Evolutionary conservation across 2,329 filamentous ascomycete genomes (phyloP).

Genomic region (Colletotrichum eremochloae): DNA sequence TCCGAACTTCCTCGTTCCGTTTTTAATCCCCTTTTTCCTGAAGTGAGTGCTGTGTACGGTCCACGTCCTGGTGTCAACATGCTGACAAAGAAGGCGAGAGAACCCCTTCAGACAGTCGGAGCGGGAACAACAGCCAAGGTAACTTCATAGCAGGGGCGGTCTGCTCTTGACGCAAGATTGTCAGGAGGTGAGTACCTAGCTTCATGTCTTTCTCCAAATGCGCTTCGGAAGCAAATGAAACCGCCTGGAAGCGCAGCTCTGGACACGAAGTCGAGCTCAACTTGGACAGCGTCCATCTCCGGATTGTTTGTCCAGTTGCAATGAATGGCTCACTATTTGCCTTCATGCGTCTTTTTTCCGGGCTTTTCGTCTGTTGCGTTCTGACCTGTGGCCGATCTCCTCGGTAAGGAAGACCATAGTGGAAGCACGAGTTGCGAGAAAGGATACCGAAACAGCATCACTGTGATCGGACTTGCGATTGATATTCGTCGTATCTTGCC

Average conservation of each 20-base stretch:
- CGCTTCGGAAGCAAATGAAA: slow-evolving; percentile 55
- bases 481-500: background rate
- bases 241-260: slow-evolving; percentile 51
- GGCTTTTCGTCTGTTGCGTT: background rate
- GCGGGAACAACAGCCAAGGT: slow-evolving; percentile 11
- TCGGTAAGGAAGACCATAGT: too few species aligned
- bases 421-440: background rate
- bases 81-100: background rate
- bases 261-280: slow-evolving; percentile 52
- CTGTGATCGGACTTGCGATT: background rate
- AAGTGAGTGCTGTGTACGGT: background rate
- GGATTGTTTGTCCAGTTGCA: slow-evolving; percentile 45
- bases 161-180: slow-evolving; percentile 45
- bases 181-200: slow-evolving; percentile 58
- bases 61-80: background rate
- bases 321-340: background rate
- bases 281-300: slow-evolving; percentile 56
- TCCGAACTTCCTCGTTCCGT: too few species aligned
- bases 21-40: background rate
- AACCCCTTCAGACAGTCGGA: background rate
- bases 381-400: background rate
- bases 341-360: background rate
- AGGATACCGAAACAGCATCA: background rate
- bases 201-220: slow-evolving; percentile 55
- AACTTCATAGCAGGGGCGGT: slow-evolving; percentile 29